Base-by-base conservation (phyloP, 2,329 filamentous ascomycete genomes). In the Pseudocercospora fuligena region DNA sequence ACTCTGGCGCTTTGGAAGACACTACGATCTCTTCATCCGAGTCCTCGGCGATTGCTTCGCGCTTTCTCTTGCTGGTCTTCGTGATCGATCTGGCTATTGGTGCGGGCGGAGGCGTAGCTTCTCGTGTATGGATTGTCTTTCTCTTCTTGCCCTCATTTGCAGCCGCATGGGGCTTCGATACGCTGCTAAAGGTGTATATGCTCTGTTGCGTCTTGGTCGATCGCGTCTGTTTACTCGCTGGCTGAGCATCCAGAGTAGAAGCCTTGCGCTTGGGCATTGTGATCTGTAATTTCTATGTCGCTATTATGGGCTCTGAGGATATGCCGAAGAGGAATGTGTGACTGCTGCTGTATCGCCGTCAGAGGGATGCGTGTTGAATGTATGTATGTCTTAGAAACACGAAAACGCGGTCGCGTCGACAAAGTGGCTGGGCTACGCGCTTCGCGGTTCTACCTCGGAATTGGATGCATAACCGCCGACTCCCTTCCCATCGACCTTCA, bases 211-310 rank as follows among this genome's bases (percentile, higher is more conserved):
- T 64, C 47, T 61, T 71, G 61, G 54, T 66, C 21, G 65, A 64
- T 40, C 66, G 66, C 23, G 69, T 72, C 67, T 75, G 73, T 73
- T 73, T 73, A 70, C 64, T 65, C 49, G 67, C n/a, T 14, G 62
- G 49, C 25, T 66, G 60, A 43, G 72, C 71, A 49, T 69, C 70
- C 16, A 66, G 43, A 8, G 65, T 66, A 29, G 66, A 66, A 60
- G 68, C 68, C 69, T 75, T 77, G 63, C 75, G 72, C 65, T 77
- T 77, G 31, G 74, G 69, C 73, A 75, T 77, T 51, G 51, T 70
- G 61, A n/a, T 25, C 16, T 61, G 31, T 68, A 87, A 31, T 64
- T 88, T 97, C 70, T 88, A 88, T 66, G 97, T 64, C 40, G 68
- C 21, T 72, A 68, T 62, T 36, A 70, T 72, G 67, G 57, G 29